Evolutionary conservation across 331 rosid species (phyloP).

Genomic region (Prunus yedoensis): DNA sequence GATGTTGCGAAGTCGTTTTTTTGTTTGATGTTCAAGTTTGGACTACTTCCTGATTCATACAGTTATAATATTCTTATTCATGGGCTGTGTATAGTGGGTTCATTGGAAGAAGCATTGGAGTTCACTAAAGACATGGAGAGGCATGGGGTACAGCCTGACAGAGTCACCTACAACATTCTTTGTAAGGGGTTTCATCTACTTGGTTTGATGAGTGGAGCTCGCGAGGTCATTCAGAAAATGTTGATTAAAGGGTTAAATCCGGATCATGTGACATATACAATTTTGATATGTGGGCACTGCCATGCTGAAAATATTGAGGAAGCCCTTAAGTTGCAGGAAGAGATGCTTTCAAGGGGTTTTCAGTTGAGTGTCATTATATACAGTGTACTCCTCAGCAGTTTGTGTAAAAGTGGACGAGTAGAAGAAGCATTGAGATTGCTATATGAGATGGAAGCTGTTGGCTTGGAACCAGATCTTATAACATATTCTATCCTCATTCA

Average conservation of each 20-base stretch:
- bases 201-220: constrained; percentile 45
- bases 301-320: constrained; percentile 43
- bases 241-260: constrained; percentile 41
- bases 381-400: constrained; percentile 42
- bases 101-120: constrained; percentile 52
- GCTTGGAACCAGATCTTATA: constrained; percentile 43
- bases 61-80: constrained; percentile 58
- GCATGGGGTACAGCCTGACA: constrained; percentile 45
- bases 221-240: constrained; percentile 42
- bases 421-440: constrained; percentile 46
- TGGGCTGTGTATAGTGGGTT: constrained; percentile 55
- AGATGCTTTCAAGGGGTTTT: constrained; percentile 44
- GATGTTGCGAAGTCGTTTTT: constrained; percentile 44
- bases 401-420: constrained; percentile 45
- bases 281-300: constrained; percentile 50
- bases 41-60: constrained; percentile 48
- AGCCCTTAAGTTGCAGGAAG: constrained; percentile 42
- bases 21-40: constrained; percentile 49
- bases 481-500: constrained; percentile 48
- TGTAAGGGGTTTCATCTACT: constrained; percentile 51
- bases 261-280: constrained; percentile 43
- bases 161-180: constrained; percentile 46
- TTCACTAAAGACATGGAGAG: constrained; percentile 41
- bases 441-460: constrained; percentile 41
- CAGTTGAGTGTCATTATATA: constrained; percentile 37